Conservation (phyloP, 1,139 yeast species). For the Candida albicans region DNA sequence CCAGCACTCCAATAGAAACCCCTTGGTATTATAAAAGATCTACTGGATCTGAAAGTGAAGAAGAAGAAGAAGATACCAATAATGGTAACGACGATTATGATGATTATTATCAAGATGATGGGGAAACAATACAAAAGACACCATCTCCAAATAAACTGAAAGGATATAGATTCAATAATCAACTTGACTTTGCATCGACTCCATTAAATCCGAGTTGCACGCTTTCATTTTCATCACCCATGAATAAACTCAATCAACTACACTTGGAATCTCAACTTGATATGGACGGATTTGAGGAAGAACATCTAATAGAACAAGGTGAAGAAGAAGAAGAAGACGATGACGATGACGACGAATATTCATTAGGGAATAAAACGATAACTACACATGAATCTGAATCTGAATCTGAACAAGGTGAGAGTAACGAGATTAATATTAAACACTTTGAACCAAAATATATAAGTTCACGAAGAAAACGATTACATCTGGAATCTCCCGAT, state of each 20-base stretch:
- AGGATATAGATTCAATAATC: background rate
- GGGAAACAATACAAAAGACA: constrained; percentile 8
- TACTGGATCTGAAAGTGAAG: constrained; percentile 6
- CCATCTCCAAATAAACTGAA: constrained; percentile 15
- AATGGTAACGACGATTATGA: background rate
- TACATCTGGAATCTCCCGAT: constrained; percentile 11
- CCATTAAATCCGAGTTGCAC: constrained; percentile 27
- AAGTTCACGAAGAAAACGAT: constrained; percentile 10
- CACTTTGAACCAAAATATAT: constrained; percentile 10
- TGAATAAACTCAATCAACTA: constrained; percentile 31
- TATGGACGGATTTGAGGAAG: constrained; percentile 2
- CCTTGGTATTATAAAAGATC: constrained; percentile 10
- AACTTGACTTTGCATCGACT: constrained; percentile 30
- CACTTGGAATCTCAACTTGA: constrained; percentile 20
- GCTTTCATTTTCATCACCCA: constrained; percentile 39
- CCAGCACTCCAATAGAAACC: constrained; percentile 4
- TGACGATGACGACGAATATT: constrained; percentile 15
- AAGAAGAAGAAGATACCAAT: constrained; percentile 2
- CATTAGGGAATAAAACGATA: constrained; percentile 21
- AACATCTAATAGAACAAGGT: constrained; percentile 5
- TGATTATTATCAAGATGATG: background rate
- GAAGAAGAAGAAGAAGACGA: constrained; percentile 14
- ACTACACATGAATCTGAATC: constrained; percentile 13
- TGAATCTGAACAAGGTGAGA: constrained; percentile 7
- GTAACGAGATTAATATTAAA: background rate